Percentiles rank a stretch among this genome's conserved stretches.
Conservation (phyloP, 2,329 filamentous ascomycete genomes). For the Monosporascus sp. region DNA sequence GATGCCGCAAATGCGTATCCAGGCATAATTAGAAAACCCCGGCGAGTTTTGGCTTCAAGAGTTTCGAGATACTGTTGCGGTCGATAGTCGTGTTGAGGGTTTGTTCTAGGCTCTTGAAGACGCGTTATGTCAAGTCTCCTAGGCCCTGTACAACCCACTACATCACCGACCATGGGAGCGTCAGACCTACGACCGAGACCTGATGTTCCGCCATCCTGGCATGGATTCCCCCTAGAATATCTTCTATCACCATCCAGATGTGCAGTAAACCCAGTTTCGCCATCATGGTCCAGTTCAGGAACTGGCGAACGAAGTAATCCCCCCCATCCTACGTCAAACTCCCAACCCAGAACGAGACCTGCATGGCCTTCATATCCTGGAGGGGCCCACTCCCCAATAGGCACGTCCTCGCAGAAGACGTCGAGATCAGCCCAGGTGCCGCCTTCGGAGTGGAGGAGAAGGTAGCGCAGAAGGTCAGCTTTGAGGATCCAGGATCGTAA, state of each 20-base stretch:
- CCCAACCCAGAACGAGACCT: constrained; percentile 21
- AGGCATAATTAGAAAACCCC: too few relatives aligned
- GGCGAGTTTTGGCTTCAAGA: too few relatives aligned
- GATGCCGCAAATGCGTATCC: too few relatives aligned
- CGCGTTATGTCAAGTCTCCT: constrained; percentile 8
- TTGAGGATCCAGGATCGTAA: constrained; percentile 11
- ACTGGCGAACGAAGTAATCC: constrained; percentile 9
- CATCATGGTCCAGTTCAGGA: constrained; percentile 5
- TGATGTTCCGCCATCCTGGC: constrained; percentile 1
- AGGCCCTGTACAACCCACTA: constrained; percentile 13
- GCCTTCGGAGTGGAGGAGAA: constrained; percentile 10
- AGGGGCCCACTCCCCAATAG: constrained; percentile 30
- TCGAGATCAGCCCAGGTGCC: constrained; percentile 12
- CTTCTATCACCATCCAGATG: constrained; percentile 13
- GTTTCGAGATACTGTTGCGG: too few relatives aligned
- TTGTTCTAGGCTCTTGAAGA: constrained; percentile 3
- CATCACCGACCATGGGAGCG: constrained; percentile 8
- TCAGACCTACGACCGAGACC: constrained; percentile 6
- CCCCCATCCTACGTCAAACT: constrained; percentile 19
- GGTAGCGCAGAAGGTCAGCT: constrained; percentile 7
- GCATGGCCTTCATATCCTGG: constrained; percentile 4
- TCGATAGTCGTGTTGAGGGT: too few relatives aligned
- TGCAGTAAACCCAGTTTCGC: neutral
- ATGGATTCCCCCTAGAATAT: constrained; percentile 9
- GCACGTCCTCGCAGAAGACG: constrained; percentile 5